Conservation (phyloP, 352 stramenopile genomes). For the Saprolegnia diclina region DNA sequence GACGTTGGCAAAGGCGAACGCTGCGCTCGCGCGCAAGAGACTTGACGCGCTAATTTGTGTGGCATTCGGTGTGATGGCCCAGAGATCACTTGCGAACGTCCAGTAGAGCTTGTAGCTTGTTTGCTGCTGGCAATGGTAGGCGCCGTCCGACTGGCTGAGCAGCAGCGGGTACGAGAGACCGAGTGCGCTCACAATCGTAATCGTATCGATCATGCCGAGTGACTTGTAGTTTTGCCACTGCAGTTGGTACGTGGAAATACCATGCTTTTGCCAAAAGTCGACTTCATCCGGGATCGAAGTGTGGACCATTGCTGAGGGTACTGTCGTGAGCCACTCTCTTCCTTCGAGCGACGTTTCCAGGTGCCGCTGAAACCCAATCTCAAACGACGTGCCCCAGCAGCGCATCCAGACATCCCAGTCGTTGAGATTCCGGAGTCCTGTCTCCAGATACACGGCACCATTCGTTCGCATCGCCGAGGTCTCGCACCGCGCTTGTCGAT, state of each 20-base stretch:
- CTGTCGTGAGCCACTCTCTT: neutral
- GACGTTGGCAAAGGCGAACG: conserved; percentile 5
- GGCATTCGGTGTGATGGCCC: conserved; percentile 6
- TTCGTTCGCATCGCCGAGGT: neutral
- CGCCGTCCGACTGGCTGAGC: neutral
- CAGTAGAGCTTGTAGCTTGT: conserved; percentile 24
- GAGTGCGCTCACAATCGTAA: neutral
- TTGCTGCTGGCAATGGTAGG: neutral
- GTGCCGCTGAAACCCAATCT: neutral
- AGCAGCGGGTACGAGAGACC: conserved; percentile 1
- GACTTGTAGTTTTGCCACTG: conserved; percentile 8
- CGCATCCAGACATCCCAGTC: neutral
- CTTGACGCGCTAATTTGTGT: neutral
- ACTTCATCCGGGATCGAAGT: conserved; percentile 17
- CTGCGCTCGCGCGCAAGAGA: neutral
- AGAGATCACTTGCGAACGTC: conserved; percentile 12
- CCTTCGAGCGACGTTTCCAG: neutral
- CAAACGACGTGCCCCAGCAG: conserved; percentile 19
- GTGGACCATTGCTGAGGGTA: conserved; percentile 8
- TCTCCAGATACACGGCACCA: conserved; percentile 15
- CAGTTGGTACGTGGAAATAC: neutral
- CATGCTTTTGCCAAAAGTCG: neutral
- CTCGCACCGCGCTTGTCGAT: neutral
- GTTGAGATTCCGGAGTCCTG: neutral
- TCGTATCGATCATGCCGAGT: neutral